Percentiles rank a stretch among this genome's conserved stretches.
Conservation (phyloP, 2,329 filamentous ascomycete species). For the Xylariaceae sp. region DNA sequence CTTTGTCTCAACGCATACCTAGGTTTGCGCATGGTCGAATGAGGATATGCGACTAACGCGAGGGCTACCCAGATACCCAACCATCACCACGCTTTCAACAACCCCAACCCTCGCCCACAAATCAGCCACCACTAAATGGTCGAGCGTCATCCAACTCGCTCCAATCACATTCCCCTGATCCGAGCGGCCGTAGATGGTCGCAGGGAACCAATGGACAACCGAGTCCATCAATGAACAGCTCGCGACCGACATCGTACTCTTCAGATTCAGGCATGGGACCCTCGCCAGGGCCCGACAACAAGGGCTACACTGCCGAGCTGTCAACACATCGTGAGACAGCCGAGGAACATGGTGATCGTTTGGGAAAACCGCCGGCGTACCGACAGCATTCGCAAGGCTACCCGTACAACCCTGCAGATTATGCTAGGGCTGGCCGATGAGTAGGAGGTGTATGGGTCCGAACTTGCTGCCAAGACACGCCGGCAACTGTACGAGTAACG, state of each 20-base stretch:
- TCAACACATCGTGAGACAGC: constrained; percentile 44
- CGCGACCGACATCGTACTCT: constrained; percentile 35
- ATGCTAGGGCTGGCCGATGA: constrained; percentile 22
- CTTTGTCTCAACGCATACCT: too few relatives aligned
- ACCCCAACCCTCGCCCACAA: constrained; percentile 30
- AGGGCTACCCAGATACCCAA: constrained; percentile 27
- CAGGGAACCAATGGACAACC: constrained; percentile 24
- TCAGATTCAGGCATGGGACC: constrained; percentile 25
- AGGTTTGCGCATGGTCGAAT: too few relatives aligned
- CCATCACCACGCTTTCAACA: constrained; percentile 25
- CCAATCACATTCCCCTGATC: constrained; percentile 28
- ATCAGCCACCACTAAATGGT: constrained; percentile 15
- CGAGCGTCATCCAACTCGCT: constrained; percentile 28
- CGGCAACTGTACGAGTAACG: too few relatives aligned
- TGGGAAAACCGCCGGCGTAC: not conserved
- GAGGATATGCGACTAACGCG: too few relatives aligned
- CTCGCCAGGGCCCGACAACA: constrained; percentile 40
- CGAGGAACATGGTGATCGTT: constrained; percentile 37
- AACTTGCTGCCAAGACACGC: too few relatives aligned
- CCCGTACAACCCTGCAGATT: constrained; percentile 39
- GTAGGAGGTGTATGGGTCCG: too few relatives aligned
- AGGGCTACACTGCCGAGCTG: constrained; percentile 41
- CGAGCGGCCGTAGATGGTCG: constrained; percentile 41
- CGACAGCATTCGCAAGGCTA: constrained; percentile 22
- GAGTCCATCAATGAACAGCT: constrained; percentile 26